Evolutionary conservation across 768 basidiomycete genomes (phyloP), one percentile per base, ranked within the genome.

Genomic region (Tylopilus rubrobrunneus): DNA sequence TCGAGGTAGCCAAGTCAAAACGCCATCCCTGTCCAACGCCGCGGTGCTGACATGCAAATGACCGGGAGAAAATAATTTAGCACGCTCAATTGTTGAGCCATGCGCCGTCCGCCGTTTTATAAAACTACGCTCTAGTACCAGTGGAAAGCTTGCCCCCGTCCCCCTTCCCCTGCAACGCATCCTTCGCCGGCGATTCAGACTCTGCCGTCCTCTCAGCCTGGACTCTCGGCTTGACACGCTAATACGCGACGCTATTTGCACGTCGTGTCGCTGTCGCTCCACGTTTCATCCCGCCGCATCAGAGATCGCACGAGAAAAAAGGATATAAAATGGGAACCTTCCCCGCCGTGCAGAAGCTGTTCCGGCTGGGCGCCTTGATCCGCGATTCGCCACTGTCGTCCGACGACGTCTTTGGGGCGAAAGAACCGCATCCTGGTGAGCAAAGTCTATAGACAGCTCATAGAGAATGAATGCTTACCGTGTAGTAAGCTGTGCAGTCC

Each of bases 351-450:
- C 49, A 44, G 15, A 53, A 51, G 5, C 33, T 56, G 17, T 4
- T 43, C 21, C 46, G 36, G 25, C 40, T 34, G 10, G 48, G 23
- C 17, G 28, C 60, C 15, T 43, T 36, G 4, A 36, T 46, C 23
- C 41, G 37, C 10, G 36, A 51, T 23, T 15, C 46, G 3, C 21
- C 49, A 14, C 23, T n/a, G 19, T 52, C 49, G 12, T 27, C 45
- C 5, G 7, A 28, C 4, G 45, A 43, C 31, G 10, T n/a, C 25
- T 7, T 28, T 11, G n/a, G 33, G 23, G 34, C 41, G 11, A 42
- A 34, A 15, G 50, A 43, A n/a, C 8, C 37, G 14, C 51, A 8
- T 7, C 21, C 36, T 57, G 58, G 63, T 64, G 27, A 52, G 61
- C 7, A 21, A 11, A 1, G 19, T 19, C 25, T 7, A 4, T 17